A percentile compares a stretch with the other conserved stretches of the same genome.
phyloP scores from a whole-genome alignment of 1,284 basidiomycete genomes.

The Gastroboletus turbinatus region DNA sequence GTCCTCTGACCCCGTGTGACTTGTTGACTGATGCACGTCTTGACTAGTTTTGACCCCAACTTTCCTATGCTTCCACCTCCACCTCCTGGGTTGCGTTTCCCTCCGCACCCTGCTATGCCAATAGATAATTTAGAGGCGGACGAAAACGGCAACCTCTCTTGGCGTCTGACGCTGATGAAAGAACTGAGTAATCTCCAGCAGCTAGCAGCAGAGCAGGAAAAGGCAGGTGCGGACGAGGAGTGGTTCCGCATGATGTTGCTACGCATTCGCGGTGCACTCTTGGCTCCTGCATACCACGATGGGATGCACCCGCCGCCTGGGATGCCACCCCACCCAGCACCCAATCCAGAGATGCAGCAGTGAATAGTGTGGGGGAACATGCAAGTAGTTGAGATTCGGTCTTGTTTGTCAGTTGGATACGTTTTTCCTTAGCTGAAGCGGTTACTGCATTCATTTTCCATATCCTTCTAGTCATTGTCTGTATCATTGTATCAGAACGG shows the following conservation, averaged over 20 bases:
- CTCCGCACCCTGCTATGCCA: conserved; percentile 54
- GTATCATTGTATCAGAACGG: conserved; percentile 2
- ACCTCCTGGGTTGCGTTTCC: conserved; percentile 58
- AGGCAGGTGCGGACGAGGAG: conserved; percentile 70
- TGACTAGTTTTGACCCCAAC: conserved; percentile 61
- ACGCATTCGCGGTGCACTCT: conserved; percentile 65
- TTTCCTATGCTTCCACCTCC: conserved; percentile 62
- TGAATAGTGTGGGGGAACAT: conserved; percentile 3
- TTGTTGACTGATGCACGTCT: conserved; percentile 9
- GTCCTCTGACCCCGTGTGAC: neutral
- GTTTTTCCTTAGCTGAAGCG: conserved; percentile 11
- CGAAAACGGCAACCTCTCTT: conserved; percentile 74
- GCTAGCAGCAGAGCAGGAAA: conserved; percentile 74
- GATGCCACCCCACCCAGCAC: conserved; percentile 36
- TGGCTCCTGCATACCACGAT: conserved; percentile 60
- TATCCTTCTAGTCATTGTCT: conserved; percentile 2
- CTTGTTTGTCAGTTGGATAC: conserved; percentile 1
- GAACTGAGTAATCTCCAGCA: conserved; percentile 71
- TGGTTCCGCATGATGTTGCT: conserved; percentile 83
- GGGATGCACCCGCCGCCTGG: conserved; percentile 59
- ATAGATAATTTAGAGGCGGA: conserved; percentile 70
- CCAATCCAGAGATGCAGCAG: conserved; percentile 35
- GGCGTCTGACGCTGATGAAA: conserved; percentile 75
- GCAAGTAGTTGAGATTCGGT: neutral
- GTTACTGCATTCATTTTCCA: neutral